These are phyloP conservation scores for Blastomyces gilchristii DNA, from an alignment of 2,329 filamentous ascomycete genomes.

Conservation along the genomic window DNA sequence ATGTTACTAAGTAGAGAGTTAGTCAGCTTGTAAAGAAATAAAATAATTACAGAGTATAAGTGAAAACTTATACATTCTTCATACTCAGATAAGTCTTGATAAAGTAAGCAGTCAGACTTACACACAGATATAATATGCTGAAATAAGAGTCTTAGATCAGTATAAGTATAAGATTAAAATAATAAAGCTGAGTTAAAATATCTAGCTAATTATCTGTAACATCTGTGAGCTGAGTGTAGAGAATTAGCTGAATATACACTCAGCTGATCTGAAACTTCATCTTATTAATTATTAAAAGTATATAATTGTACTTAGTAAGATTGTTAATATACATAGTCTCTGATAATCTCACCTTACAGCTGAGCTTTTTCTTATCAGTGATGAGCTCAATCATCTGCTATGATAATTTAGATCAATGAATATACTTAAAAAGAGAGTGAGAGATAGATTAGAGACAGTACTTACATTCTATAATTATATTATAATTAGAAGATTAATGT, in stretches of 20 bases:
- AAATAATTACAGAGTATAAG: not conserved
- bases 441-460: not conserved
- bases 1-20: slow-evolving; percentile 14
- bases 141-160: not conserved
- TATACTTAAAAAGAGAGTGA: not conserved
- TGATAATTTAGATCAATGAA: not conserved
- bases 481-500: slow-evolving; percentile 17
- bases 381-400: slow-evolving; percentile 14
- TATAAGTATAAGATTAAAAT: slow-evolving; percentile 15
- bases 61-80: slow-evolving; percentile 11
- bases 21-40: not conserved
- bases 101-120: slow-evolving; percentile 11
- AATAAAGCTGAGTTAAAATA: slow-evolving; percentile 14
- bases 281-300: slow-evolving; percentile 13
- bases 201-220: slow-evolving; percentile 15
- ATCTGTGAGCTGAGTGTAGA: slow-evolving; percentile 15
- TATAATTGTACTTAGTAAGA: slow-evolving; percentile 14
- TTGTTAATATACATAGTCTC: slow-evolving; percentile 15
- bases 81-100: slow-evolving; percentile 13
- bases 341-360: slow-evolving; percentile 9
- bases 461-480: slow-evolving; percentile 11
- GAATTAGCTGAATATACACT: slow-evolving; percentile 15
- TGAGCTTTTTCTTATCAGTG: slow-evolving; percentile 16
- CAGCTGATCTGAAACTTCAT: slow-evolving; percentile 16
- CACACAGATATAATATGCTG: slow-evolving; percentile 1